A percentile compares a stretch with the other conserved stretches of the same genome.
phyloP scores from a whole-genome alignment of 2,329 filamentous ascomycete genomes.

The Diaporthe sp. region DNA sequence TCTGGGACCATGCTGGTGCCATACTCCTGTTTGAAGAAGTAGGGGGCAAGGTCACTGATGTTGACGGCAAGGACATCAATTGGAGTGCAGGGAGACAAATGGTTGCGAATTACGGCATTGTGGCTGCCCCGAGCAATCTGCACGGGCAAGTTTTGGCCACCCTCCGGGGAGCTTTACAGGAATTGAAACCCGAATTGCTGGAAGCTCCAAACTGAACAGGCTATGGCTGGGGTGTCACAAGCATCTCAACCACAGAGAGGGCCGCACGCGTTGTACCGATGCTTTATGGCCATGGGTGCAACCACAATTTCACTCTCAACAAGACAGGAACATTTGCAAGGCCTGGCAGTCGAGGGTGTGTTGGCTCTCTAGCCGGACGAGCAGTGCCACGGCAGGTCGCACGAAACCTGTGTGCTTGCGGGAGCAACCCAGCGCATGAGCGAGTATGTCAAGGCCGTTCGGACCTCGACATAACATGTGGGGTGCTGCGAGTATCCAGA shows the following conservation, averaged over 20 bases:
- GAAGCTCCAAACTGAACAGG: slow-evolving; percentile 41
- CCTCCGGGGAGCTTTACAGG: slow-evolving; percentile 52
- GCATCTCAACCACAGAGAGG: not conserved
- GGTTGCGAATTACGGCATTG: slow-evolving; percentile 67
- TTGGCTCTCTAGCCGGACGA: not conserved
- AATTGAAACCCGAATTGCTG: slow-evolving; percentile 52
- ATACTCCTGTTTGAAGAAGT: slow-evolving; percentile 71
- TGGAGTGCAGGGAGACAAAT: slow-evolving; percentile 63
- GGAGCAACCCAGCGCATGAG: not conserved
- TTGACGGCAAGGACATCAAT: slow-evolving; percentile 66
- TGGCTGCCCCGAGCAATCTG: slow-evolving; percentile 62
- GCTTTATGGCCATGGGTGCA: not conserved
- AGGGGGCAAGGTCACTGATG: slow-evolving; percentile 68
- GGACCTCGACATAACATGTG: not conserved
- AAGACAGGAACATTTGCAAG: not conserved
- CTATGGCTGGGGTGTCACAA: not conserved
- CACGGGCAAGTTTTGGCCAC: slow-evolving; percentile 60
- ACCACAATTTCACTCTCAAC: not conserved
- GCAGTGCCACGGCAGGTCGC: not conserved
- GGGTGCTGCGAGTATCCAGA: not conserved
- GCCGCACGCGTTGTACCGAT: not conserved
- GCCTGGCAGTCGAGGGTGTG: not conserved
- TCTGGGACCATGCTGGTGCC: slow-evolving; percentile 73
- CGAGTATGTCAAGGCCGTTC: not conserved
- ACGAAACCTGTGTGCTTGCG: not conserved